phyloP scores from a whole-genome alignment of 2,329 filamentous ascomycete species.

The Talaromyces sp. region DNA sequence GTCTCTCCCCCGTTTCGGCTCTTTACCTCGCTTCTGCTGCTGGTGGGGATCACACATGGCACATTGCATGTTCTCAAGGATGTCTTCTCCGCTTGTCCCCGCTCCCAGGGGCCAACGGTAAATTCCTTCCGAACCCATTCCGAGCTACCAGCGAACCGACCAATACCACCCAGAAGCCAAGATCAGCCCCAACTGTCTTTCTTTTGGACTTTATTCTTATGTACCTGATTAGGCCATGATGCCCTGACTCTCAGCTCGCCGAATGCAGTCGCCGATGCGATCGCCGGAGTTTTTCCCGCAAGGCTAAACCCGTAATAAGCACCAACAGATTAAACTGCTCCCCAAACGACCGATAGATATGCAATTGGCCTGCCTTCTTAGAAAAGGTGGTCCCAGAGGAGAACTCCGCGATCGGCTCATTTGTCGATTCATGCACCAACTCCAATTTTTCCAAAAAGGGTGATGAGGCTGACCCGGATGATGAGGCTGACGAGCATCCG shows the following conservation, averaged over 20 bases:
- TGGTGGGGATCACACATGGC: background rate
- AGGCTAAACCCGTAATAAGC: conserved; percentile 29
- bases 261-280: too few species aligned
- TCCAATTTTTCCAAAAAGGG: conserved; percentile 21
- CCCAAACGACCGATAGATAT: conserved; percentile 31
- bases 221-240: too few species aligned
- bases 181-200: too few species aligned
- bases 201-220: too few species aligned
- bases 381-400: conserved; percentile 27
- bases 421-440: conserved; percentile 34
- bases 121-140: too few species aligned
- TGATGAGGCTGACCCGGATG: background rate
- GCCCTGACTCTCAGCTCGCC: too few species aligned
- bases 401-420: conserved; percentile 35
- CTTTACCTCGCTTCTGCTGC: background rate
- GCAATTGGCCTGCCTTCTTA: conserved; percentile 36
- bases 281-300: conserved; percentile 30
- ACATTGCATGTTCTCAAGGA: too few species aligned
- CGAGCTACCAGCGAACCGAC: too few species aligned
- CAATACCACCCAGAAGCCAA: too few species aligned
- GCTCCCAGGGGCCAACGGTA: too few species aligned
- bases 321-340: conserved; percentile 34
- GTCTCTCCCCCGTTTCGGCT: background rate
- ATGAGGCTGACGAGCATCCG: too few species aligned
- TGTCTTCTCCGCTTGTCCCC: background rate